A percentile compares a stretch with the other conserved stretches of the same genome.
Conservation (phyloP, 768 basidiomycete species). For the Serendipita indica region DNA sequence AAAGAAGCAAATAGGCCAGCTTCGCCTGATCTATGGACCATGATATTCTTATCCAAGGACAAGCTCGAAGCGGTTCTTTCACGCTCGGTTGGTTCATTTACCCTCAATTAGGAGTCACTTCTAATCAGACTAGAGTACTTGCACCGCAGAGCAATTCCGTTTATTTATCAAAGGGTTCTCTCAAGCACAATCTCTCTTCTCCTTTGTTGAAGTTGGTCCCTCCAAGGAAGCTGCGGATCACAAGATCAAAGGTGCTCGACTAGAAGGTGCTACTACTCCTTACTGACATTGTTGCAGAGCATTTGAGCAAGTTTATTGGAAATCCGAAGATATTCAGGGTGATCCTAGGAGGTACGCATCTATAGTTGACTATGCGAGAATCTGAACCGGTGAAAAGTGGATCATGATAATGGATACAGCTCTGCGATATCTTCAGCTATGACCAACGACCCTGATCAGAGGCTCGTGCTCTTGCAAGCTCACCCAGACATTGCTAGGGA, state of each 20-base stretch:
- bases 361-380: background rate
- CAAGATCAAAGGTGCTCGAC: no score
- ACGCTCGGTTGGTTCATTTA: background rate
- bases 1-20: background rate
- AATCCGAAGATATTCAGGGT: background rate
- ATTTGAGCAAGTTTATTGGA: constrained; percentile 6
- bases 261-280: no score
- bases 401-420: constrained; percentile 6
- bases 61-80: background rate
- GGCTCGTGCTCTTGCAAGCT: background rate
- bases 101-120: background rate
- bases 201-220: constrained; percentile 53
- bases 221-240: constrained; percentile 62
- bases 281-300: background rate
- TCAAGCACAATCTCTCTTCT: constrained; percentile 49
- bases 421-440: background rate
- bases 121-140: background rate
- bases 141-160: constrained; percentile 31
- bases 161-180: constrained; percentile 58
- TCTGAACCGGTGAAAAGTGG: background rate
- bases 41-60: background rate
- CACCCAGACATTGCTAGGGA: background rate
- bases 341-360: background rate
- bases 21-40: background rate
- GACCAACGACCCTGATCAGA: background rate